phyloP scores from a whole-genome alignment of 257 asterid species.

The Lycium barbarum region DNA sequence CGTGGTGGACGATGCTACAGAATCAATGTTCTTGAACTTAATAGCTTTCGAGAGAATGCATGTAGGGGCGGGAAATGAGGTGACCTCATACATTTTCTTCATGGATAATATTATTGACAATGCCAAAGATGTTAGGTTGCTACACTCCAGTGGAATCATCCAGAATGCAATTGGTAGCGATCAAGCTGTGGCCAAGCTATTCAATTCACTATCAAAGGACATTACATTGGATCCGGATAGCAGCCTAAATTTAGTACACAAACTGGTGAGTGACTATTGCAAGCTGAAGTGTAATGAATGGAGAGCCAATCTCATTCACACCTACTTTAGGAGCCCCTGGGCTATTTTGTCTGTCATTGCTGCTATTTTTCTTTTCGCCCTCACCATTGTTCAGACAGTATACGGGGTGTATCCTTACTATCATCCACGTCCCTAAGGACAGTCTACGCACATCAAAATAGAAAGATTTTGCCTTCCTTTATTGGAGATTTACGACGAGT shows the following conservation, averaged over 20 bases:
- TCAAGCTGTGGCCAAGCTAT: conserved; percentile 56
- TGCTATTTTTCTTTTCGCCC: conserved; percentile 59
- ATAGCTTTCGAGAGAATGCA: conserved; percentile 65
- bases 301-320: conserved; percentile 58
- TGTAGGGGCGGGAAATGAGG: conserved; percentile 59
- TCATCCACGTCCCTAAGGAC: conserved; percentile 23
- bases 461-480: neutral
- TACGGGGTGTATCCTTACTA: conserved; percentile 43
- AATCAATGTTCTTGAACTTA: conserved; percentile 52
- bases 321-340: conserved; percentile 70
- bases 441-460: neutral
- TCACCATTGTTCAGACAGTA: conserved; percentile 55
- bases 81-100: conserved; percentile 60
- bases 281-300: conserved; percentile 47
- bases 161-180: conserved; percentile 64
- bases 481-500: neutral
- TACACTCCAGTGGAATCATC: conserved; percentile 50
- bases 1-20: conserved; percentile 53
- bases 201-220: conserved; percentile 63
- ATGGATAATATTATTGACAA: conserved; percentile 63
- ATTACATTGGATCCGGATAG: conserved; percentile 51
- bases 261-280: conserved; percentile 48
- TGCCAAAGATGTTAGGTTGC: conserved; percentile 55
- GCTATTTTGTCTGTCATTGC: conserved; percentile 55
- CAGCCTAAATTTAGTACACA: conserved; percentile 42